Base-by-base conservation (phyloP, 495 filamentous ascomycete species). In the Penicillium samsonianum region DNA sequence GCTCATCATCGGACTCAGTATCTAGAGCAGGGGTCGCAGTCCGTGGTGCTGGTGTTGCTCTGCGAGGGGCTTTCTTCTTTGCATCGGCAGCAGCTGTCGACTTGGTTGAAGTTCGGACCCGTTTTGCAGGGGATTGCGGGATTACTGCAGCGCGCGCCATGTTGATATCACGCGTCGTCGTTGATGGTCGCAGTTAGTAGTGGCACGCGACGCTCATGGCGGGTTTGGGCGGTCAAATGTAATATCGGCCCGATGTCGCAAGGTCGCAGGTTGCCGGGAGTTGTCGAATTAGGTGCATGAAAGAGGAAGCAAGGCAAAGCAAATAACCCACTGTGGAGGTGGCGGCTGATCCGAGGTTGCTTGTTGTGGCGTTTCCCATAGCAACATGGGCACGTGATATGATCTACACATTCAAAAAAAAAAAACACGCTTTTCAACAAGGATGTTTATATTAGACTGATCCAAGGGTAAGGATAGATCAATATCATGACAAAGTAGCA, bases 121-220 rank as follows among this genome's bases (percentile, higher is more conserved):
- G 67, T 57, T 76, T 75, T 19, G 59, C 68, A 20, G 73, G 70
- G 23, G 70, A 70, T 10, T 61, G 59, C 4, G 71, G 73, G 26
- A 78, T 73, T 40, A 77, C 65, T 31, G 75, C 75, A 33, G 73
- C 73, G 53, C 75, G 73, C 47, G 75, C 75, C 75, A 78, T 78
- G 42, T 57, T 48, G 53, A 42, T n/a, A n/a, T 50, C 42, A 63
- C 44, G 53, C 30, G 31, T 64, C 44, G n/a, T 48, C 19, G 48
- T 44, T 10, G 28, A 16, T 49, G n/a, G 20, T 55, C 46, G 51
- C 23, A 30, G 43, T 59, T 60, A 33, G 31, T 28, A 28, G 46
- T 41, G 41, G 12, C 31, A 57, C 31, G 56, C 30, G 45, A 38
- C 47, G 44, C 60, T 67, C 66, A 68, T 68, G 57, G 50, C 63